Conservation (phyloP, 352 stramenopile species). For the Blastocystis hominis region DNA sequence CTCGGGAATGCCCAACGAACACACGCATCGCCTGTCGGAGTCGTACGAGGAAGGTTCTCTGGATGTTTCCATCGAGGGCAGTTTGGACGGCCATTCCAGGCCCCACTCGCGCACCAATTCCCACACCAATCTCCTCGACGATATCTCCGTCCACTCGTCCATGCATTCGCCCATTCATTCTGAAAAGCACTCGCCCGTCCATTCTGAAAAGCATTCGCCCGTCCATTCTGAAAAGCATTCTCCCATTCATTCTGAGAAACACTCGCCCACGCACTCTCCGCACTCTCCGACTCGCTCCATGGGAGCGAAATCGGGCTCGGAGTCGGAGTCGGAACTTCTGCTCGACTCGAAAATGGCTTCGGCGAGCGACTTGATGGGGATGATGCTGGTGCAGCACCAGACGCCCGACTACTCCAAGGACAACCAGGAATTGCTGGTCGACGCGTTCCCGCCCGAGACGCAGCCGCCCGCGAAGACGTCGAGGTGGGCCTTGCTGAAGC, state of each 20-base stretch:
- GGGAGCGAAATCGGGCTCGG: background rate
- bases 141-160: too few relatives aligned
- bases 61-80: background rate
- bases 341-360: background rate
- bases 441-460: background rate
- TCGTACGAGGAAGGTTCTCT: background rate
- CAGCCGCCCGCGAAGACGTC: background rate
- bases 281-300: background rate
- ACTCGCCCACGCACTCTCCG: too few relatives aligned
- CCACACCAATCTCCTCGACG: too few relatives aligned
- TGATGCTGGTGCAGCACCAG: background rate
- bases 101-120: too few relatives aligned
- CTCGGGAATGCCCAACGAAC: background rate
- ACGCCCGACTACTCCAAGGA: background rate
- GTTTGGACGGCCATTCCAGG: background rate
- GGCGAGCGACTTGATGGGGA: too few relatives aligned
- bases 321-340: background rate
- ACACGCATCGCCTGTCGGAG: too few relatives aligned
- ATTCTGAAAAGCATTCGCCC: too few relatives aligned
- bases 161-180: too few relatives aligned
- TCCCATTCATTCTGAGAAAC: too few relatives aligned
- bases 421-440: background rate
- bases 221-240: too few relatives aligned
- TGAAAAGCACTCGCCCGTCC: too few relatives aligned
- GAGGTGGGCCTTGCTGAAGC: slow-evolving; percentile 12